phyloP scores from a whole-genome alignment of 768 basidiomycete genomes.

The Cantharellus cinnabarinus region DNA sequence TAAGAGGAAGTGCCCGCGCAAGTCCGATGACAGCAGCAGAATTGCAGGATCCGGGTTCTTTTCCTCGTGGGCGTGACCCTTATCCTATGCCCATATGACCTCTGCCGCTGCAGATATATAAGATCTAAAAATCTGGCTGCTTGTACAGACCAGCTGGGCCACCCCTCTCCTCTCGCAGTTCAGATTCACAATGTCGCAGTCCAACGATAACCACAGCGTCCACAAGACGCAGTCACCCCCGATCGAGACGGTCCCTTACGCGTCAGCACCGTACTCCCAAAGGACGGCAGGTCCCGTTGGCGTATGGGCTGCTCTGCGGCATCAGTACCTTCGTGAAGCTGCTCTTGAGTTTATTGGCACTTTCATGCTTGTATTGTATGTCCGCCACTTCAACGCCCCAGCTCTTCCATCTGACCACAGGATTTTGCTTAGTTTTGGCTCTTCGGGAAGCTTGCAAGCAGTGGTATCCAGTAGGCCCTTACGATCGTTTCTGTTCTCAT shows the following conservation, averaged over 20 bases:
- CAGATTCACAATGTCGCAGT: not conserved
- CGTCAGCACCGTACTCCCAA: not conserved
- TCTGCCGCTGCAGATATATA: not conserved
- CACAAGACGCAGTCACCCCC: not conserved
- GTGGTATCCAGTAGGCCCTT: constrained; percentile 15
- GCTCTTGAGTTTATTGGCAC: constrained; percentile 46
- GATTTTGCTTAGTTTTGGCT: constrained; percentile 22
- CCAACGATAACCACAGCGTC: not conserved
- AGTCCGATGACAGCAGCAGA: too few relatives aligned
- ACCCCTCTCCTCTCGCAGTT: not conserved
- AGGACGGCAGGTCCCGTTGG: not conserved
- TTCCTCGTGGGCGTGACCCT: too few relatives aligned
- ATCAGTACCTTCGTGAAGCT: constrained; percentile 28
- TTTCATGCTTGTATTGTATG: constrained; percentile 30
- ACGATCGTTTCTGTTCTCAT: constrained; percentile 17
- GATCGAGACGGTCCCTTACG: too few relatives aligned
- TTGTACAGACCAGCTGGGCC: not conserved
- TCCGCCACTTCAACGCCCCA: not conserved
- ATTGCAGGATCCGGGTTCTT: too few relatives aligned
- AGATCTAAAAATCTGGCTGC: not conserved
- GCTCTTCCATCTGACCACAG: not conserved
- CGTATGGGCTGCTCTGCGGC: not conserved
- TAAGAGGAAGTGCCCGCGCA: too few relatives aligned
- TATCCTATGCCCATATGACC: too few relatives aligned
- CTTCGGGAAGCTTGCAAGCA: constrained; percentile 36